Base-by-base conservation (phyloP, 495 filamentous ascomycete species). In the Neurospora pannonica region DNA sequence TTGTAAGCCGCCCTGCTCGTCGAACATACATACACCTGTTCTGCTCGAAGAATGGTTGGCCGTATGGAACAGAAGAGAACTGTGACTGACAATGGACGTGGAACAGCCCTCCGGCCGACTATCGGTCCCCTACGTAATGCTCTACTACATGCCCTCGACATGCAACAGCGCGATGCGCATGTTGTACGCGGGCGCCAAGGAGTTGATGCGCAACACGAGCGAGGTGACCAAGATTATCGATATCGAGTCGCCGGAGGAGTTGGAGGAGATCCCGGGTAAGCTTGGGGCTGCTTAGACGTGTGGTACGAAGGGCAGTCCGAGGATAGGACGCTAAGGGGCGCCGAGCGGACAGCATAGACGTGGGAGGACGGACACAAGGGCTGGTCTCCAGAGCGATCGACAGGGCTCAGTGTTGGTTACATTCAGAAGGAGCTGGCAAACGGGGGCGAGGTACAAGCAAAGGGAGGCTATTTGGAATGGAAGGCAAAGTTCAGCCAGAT, bases 131-230 rank as follows among this genome's bases (percentile, higher is more conserved):
- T 99, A 98, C 81, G 94, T 97, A 54, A 89, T 99, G 79, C 84
- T 99, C 43, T 97, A 94, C 85, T 97, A 95, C 82, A 88, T 98
- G 70, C 96, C 96, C 21, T 91, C 89, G 67, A 97, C 95, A 67
- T 94, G 93, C 84, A 97, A 96, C 81, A 87, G 85, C 74, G 91
- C 92, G 75, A 82, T 91, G 79, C 90, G 93, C 71, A 98, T 98
- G 96, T 87, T 94, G 84, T 99, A 99, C 83, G 96, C 96, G 21
- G 90, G 94, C 24, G 95, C 95, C 34, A 97, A 97, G 81, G 95
- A 99, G 84, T 83, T 97, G 82, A 93, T 99, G 90, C 90, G 95
- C 76, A 97, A 91, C 78, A 94, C 92, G 71, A 92, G 92, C 11
- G 94, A 97, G 84, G 93, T 93, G 37, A 91, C 91, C 38, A 89